Conservation (phyloP, 2,329 filamentous ascomycete genomes). For the Aspergillus alliaceus region DNA sequence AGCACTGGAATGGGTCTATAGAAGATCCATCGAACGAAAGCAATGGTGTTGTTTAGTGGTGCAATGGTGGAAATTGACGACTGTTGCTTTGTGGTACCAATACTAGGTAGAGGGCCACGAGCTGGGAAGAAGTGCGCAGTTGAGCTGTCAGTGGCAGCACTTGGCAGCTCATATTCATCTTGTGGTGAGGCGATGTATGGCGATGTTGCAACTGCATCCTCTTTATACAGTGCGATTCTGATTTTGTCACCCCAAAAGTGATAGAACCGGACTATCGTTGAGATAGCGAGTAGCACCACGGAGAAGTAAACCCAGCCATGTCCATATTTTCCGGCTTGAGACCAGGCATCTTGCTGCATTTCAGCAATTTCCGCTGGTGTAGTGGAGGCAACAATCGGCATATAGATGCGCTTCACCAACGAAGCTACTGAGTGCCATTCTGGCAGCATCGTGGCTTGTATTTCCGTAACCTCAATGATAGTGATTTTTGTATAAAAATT, state of each 20-base stretch:
- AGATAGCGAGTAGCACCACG: conserved; percentile 66
- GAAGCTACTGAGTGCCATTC: conserved; percentile 24
- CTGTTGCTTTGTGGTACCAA: conserved; percentile 54
- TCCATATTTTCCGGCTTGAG: conserved; percentile 78
- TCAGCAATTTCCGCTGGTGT: conserved; percentile 58
- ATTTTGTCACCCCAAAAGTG: conserved; percentile 94
- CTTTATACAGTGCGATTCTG: conserved; percentile 82
- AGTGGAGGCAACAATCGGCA: conserved; percentile 56
- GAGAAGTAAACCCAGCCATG: conserved; percentile 88
- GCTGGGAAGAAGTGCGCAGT: conserved; percentile 76
- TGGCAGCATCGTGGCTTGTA: conserved; percentile 7
- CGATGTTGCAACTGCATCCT: conserved; percentile 67
- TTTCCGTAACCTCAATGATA: neutral
- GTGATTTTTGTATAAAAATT: neutral
- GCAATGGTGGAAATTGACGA: conserved; percentile 75
- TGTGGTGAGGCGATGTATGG: conserved; percentile 54
- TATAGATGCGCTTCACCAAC: conserved; percentile 53
- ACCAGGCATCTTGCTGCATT: conserved; percentile 72
- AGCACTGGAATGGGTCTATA: conserved; percentile 82
- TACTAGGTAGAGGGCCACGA: conserved; percentile 57
- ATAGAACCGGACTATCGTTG: conserved; percentile 73
- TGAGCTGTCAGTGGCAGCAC: conserved; percentile 59
- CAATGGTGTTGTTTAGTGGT: conserved; percentile 74
- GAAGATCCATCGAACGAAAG: conserved; percentile 84
- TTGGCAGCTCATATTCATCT: conserved; percentile 62